These are phyloP conservation scores for Spinellus fusiger DNA, from an alignment of 192 early-diverging fungal species.

Conservation along the genomic window DNA sequence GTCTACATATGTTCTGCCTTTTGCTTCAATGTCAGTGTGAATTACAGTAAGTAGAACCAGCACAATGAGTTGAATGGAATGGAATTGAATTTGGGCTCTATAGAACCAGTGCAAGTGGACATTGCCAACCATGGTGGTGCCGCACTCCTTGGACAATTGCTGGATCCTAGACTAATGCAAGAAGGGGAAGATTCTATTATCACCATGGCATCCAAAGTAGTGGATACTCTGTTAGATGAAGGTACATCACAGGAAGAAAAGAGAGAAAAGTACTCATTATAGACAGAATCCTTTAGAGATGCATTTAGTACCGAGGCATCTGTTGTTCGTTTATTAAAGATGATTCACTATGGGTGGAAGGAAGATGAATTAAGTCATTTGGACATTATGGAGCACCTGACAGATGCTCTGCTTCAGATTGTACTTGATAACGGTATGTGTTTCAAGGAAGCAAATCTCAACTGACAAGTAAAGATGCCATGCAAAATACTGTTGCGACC, in stretches of 20 bases:
- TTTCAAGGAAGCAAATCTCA: not conserved
- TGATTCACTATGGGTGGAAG: conserved; percentile 23
- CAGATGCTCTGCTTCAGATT: conserved; percentile 30
- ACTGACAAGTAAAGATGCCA: conserved; percentile 19
- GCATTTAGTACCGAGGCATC: conserved; percentile 3
- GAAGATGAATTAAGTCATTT: conserved; percentile 18
- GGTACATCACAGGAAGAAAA: not conserved
- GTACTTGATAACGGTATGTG: conserved; percentile 34
- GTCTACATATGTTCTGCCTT: conserved; percentile 40
- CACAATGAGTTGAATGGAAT: not conserved
- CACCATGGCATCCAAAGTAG: conserved; percentile 14
- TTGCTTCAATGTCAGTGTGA: conserved; percentile 44
- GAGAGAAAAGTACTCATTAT: not conserved
- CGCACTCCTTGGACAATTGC: conserved; percentile 2
- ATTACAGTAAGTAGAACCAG: conserved; percentile 37
- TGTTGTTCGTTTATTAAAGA: conserved; percentile 3
- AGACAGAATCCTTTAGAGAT: conserved; percentile 1
- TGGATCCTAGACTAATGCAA: conserved; percentile 18
- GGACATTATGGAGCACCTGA: conserved; percentile 27
- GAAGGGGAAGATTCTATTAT: conserved; percentile 12
- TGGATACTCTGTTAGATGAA: conserved; percentile 15
- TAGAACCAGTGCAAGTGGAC: conserved; percentile 40
- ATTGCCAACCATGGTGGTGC: conserved; percentile 19
- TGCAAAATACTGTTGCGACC: conserved; percentile 34
- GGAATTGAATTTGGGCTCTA: not conserved